Base-by-base conservation (phyloP, 2,329 filamentous ascomycete species). In the Fusarium nygamai region DNA sequence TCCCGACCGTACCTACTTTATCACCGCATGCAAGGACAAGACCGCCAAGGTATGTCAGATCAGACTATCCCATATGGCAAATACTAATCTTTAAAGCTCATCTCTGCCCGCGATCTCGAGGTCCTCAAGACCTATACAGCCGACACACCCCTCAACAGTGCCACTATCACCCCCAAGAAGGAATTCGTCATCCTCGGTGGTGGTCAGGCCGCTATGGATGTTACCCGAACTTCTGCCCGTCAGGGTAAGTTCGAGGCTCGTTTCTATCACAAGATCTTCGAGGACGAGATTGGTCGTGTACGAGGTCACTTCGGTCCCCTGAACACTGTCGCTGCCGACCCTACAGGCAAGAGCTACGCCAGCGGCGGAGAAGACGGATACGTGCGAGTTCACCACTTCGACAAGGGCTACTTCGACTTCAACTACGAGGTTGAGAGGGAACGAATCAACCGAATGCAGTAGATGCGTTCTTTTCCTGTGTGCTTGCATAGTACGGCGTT, bases 191-290 rank as follows among this genome's bases (percentile, higher is more conserved):
- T 99, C 81, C 92, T 99, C 50, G 96, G 96, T 80, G 96, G 96
- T 91, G 96, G 96, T 79, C 96, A 99, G 87, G 96, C 95, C 75
- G 96, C 96, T 82, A 98, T 98, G 94, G 96, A 98, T 82, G 96
- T 99, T 85, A 99, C 96, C 67, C 97, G 94, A 62, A 98, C 96
- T 59, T 93, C 93, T 39, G 92, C 95, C 57, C 91, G 96, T 77
- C 96, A 99, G 88, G 96, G 96, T 86, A 98, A 98, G 87, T 99
- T 99, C 88, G 96, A 99, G 86, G 96, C 96, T 50, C 92, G 96
- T 76, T 99, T 99, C 90, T 99, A 98, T 89, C 96, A 99, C 92
- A 98, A 97, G 90, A 93, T 99, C 83, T 98, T 99, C 83, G 95
- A 98, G 86, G 96, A 99, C 85, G 96, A 99, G 88, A 96, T 98